These are phyloP conservation scores for Ophiostoma populinum DNA, from an alignment of 2,329 filamentous ascomycete genomes.

Conservation along the genomic window DNA sequence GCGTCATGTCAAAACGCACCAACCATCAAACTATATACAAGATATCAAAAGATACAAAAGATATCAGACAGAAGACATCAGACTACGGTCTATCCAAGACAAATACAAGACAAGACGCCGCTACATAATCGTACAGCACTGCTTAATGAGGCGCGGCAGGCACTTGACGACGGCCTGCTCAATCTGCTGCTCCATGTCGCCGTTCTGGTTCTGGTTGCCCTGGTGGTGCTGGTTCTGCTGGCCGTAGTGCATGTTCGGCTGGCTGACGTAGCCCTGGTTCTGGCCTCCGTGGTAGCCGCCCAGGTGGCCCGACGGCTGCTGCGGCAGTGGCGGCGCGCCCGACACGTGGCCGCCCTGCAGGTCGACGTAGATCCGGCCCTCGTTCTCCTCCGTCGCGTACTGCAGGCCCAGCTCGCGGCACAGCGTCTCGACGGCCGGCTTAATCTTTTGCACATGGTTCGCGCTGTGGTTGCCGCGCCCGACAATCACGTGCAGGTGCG, in stretches of 20 bases:
- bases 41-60: neutral
- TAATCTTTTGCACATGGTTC: constrained; percentile 79
- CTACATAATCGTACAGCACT: constrained; percentile 63
- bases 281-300: constrained; percentile 21
- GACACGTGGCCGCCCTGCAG: constrained; percentile 53
- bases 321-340: constrained; percentile 24
- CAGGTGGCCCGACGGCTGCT: constrained; percentile 25
- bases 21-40: constrained; percentile 1
- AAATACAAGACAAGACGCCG: neutral
- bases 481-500: constrained; percentile 84
- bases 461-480: constrained; percentile 83
- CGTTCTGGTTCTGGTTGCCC: constrained; percentile 22
- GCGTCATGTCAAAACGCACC: neutral
- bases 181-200: constrained; percentile 41
- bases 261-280: constrained; percentile 21
- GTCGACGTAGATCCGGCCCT: constrained; percentile 76
- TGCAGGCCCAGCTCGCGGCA: constrained; percentile 70
- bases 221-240: constrained; percentile 25
- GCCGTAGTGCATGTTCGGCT: constrained; percentile 3
- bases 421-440: constrained; percentile 80
- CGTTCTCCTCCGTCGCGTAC: constrained; percentile 75
- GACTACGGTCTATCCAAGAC: neutral
- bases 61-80: neutral
- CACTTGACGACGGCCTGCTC: constrained; percentile 28
- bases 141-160: constrained; percentile 40